These are phyloP conservation scores for Physaria fendleri DNA, from an alignment of 345 rosid species.

Conservation along the genomic window DNA sequence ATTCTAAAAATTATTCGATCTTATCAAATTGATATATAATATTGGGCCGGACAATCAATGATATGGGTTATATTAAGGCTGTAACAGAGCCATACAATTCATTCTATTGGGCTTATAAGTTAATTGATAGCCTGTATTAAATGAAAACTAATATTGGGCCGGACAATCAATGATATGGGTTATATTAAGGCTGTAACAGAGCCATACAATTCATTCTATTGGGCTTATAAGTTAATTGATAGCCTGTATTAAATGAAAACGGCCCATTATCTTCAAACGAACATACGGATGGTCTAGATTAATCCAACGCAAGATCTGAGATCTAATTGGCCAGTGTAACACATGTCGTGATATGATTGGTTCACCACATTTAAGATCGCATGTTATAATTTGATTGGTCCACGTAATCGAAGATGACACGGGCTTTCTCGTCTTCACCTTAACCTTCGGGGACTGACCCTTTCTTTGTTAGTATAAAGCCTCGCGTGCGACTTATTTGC, in stretches of 20 bases:
- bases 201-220: background rate
- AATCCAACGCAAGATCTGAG: conserved; percentile 5
- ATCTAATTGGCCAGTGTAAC: background rate
- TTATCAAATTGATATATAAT: background rate
- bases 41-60: background rate
- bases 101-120: background rate
- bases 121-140: background rate
- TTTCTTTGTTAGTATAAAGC: conserved; percentile 12
- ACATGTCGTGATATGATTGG: conserved; percentile 8
- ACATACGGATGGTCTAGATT: background rate
- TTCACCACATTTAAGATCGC: conserved; percentile 15
- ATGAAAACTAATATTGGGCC: too few relatives aligned
- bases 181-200: background rate
- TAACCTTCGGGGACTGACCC: background rate
- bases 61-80: too few relatives aligned
- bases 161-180: background rate
- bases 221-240: background rate
- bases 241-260: background rate
- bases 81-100: background rate
- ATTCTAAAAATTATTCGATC: conserved; percentile 16
- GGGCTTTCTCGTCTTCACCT: background rate
- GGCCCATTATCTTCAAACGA: background rate
- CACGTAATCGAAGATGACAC: conserved; percentile 14
- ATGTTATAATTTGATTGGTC: background rate
- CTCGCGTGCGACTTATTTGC: background rate